Percentiles rank a stretch among this genome's conserved stretches.
These are phyloP conservation scores for Suillus brevipes DNA, from an alignment of 768 basidiomycete species.

Conservation along the genomic window DNA sequence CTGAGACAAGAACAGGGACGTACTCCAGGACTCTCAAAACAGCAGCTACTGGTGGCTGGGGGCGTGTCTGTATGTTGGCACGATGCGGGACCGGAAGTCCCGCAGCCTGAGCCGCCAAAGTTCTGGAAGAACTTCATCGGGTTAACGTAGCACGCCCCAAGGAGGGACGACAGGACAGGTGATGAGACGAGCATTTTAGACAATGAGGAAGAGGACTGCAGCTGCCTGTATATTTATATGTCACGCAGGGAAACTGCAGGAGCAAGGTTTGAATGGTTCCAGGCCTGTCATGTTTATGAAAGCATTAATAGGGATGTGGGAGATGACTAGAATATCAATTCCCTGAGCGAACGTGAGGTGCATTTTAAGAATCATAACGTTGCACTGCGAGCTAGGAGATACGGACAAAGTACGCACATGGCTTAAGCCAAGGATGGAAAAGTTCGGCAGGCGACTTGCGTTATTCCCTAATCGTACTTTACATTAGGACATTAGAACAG, in stretches of 20 bases:
- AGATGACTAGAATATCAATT: not conserved
- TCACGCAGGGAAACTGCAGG: not conserved
- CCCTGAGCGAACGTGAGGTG: not conserved
- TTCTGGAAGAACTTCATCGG: conserved; percentile 31
- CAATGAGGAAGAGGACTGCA: not conserved
- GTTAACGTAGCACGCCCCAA: conserved; percentile 24
- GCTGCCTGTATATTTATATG: not conserved
- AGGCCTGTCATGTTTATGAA: not conserved
- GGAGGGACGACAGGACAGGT: conserved; percentile 23
- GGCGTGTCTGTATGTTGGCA: conserved; percentile 49
- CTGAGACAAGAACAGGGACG: conserved; percentile 21
- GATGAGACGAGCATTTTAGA: conserved; percentile 2
- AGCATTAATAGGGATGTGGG: not conserved
- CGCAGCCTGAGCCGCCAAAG: conserved; percentile 50
- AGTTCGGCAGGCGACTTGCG: not conserved
- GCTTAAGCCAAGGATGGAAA: not conserved
- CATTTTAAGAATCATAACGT: not conserved
- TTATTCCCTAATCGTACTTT: not conserved
- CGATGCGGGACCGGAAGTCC: conserved; percentile 47
- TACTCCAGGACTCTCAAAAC: conserved; percentile 67
- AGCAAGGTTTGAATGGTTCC: not conserved
- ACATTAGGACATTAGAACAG: not conserved
- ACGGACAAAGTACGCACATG: not conserved
- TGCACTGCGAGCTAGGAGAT: not conserved
- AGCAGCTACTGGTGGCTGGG: conserved; percentile 51